Conservation (phyloP, 495 filamentous ascomycete species). For the Chaetomium cochliodes region DNA sequence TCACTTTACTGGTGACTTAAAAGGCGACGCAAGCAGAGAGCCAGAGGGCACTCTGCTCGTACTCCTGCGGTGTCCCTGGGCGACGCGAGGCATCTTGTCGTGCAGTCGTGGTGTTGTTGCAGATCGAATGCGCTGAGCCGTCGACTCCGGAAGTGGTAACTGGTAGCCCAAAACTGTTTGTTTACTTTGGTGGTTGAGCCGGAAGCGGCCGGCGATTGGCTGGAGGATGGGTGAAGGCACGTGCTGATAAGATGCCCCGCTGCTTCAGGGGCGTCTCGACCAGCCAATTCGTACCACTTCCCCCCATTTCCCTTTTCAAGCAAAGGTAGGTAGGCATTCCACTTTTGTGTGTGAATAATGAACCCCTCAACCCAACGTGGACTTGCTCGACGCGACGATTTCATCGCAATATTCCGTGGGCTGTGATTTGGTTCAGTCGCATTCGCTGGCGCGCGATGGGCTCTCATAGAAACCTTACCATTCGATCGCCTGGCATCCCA, state of each 20-base stretch:
- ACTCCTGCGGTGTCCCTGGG: constrained; percentile 56
- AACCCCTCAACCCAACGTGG: no score
- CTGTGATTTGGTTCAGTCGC: no score
- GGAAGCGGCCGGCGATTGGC: constrained; percentile 17
- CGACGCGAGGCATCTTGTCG: constrained; percentile 69
- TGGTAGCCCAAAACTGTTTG: constrained; percentile 26
- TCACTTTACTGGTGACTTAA: constrained; percentile 70
- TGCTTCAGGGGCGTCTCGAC: neutral
- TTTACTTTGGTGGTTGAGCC: constrained; percentile 27
- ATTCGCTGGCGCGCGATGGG: no score
- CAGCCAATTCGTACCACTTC: no score
- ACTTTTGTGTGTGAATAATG: no score
- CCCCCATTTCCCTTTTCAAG: no score
- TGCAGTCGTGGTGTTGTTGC: constrained; percentile 21
- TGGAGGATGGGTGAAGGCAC: constrained; percentile 8
- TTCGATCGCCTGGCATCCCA: no score
- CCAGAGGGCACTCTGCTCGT: constrained; percentile 53
- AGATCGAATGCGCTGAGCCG: constrained; percentile 10
- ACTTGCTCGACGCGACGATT: no score
- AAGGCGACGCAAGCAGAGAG: constrained; percentile 49
- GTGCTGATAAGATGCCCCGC: constrained; percentile 16
- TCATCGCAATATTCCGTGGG: no score
- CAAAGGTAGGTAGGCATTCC: no score
- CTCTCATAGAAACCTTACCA: no score
- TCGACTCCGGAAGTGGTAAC: constrained; percentile 10